Percentiles rank a stretch among this genome's conserved stretches.
These are phyloP conservation scores for Cetraspora pellucida DNA, from an alignment of 192 early-diverging fungal genomes.

Conservation along the genomic window DNA sequence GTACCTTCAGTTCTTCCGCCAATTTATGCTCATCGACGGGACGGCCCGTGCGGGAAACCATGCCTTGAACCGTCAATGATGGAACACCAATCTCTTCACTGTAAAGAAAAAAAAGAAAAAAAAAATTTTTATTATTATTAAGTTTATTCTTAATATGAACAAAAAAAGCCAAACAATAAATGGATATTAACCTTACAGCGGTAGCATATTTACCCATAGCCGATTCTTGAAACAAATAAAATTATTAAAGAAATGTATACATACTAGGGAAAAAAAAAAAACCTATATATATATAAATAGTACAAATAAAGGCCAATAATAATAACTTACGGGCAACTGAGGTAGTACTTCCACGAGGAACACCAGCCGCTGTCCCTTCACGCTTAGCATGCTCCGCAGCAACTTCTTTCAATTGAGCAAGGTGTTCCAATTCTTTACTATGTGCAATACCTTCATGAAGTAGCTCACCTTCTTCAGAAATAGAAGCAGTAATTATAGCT, in stretches of 20 bases:
- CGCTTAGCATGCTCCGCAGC: background rate
- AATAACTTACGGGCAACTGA: constrained; percentile 11
- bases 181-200: background rate
- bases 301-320: background rate
- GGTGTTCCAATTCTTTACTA: background rate
- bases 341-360: background rate
- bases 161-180: background rate
- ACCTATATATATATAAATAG: too few relatives aligned
- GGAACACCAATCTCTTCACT: constrained; percentile 17
- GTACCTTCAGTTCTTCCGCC: constrained; percentile 16
- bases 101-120: background rate
- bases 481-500: background rate
- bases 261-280: background rate
- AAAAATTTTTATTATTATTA: background rate
- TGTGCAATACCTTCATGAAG: constrained; percentile 5
- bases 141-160: background rate
- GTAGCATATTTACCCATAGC: constrained; percentile 23
- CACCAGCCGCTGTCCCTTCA: background rate
- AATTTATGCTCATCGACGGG: constrained; percentile 5
- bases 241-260: background rate
- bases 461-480: background rate
- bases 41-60: background rate
- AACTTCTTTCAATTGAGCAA: background rate
- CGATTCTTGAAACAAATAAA: background rate
- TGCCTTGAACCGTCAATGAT: background rate